Base-by-base conservation (phyloP, 192 early-diverging fungal species). In the Lunasporangiospora selenospora region DNA sequence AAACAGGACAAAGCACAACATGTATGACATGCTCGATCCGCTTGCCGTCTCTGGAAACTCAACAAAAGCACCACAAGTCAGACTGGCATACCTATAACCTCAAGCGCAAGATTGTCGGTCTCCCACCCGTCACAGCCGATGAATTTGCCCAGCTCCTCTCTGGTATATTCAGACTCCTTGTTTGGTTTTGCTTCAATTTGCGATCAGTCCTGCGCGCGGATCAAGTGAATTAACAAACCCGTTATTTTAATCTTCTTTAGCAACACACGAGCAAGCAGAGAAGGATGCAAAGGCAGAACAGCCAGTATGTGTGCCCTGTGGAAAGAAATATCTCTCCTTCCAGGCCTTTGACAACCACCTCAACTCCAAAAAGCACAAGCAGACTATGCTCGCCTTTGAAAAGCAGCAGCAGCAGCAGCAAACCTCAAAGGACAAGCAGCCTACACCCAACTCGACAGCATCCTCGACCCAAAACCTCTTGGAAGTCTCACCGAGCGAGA, bases 81-180 rank as follows among this genome's bases (percentile, higher is more conserved):
- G 95, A 99, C 82, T 99, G 98, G 97, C 98, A 99, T 66, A 84
- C 96, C n/a, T 99, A 99, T 84, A 99, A 99, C 78, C 81, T 98
- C n/a, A 98, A 98, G 80, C 89, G 97, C 65, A 96, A 98, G 70
- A 93, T 98, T 23, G 95, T 91, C 16, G 88, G 88, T n/a, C 80
- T 98, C 11, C 93, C 92, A 0, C 90, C 95, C 16, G 89, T 99
- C 19, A 73, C 88, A 0, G 80, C 82, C 12, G 94, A 95, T 45
- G 85, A 85, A 48, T 99, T 98, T 88, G 81, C 84, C 2, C 83
- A 88, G 62, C 85, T 93, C 15, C 77, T 94, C 26, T 53, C 86
- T 15, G 80, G 78, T 81, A 78, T 62, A 56, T 48, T 60, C 52
- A 18, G 3, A 34, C 27, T 48, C 2, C 13, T 19, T 51, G 26